phyloP scores from a whole-genome alignment of 1,284 basidiomycete genomes.

The Melampsora occidentalis region DNA sequence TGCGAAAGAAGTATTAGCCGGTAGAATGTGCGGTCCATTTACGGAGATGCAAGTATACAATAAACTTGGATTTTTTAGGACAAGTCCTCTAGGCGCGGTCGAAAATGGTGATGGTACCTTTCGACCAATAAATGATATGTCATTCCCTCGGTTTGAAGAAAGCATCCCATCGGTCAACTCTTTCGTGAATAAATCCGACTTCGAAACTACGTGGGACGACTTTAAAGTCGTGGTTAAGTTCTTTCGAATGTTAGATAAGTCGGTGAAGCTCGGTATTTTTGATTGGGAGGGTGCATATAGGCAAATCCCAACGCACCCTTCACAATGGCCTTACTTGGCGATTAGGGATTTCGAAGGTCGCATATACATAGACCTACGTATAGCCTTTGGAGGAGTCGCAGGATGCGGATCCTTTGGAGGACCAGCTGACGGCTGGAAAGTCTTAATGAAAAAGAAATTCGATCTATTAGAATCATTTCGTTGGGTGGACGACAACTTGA shows the following conservation, averaged over 20 bases:
- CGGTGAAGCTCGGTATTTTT: too few species aligned
- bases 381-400: background rate
- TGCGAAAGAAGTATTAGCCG: background rate
- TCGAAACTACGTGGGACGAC: conserved; percentile 25
- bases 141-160: too few species aligned
- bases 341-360: too few species aligned
- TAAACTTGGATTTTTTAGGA: conserved; percentile 8
- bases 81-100: conserved; percentile 10
- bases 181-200: too few species aligned
- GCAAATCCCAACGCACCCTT: too few species aligned
- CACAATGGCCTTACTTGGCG: too few species aligned
- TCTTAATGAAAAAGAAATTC: background rate
- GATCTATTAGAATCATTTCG: background rate
- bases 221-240: background rate
- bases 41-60: background rate
- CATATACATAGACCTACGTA: too few species aligned
- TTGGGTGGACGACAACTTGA: conserved; percentile 18
- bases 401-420: conserved; percentile 14
- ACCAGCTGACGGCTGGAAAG: conserved; percentile 7
- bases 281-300: too few species aligned
- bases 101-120: background rate
- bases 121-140: too few species aligned
- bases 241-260: too few species aligned
- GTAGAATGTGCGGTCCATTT: conserved; percentile 10
- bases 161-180: too few species aligned